Base-by-base conservation (phyloP, 768 basidiomycete species). In the Paxillus ammoniavirescens region DNA sequence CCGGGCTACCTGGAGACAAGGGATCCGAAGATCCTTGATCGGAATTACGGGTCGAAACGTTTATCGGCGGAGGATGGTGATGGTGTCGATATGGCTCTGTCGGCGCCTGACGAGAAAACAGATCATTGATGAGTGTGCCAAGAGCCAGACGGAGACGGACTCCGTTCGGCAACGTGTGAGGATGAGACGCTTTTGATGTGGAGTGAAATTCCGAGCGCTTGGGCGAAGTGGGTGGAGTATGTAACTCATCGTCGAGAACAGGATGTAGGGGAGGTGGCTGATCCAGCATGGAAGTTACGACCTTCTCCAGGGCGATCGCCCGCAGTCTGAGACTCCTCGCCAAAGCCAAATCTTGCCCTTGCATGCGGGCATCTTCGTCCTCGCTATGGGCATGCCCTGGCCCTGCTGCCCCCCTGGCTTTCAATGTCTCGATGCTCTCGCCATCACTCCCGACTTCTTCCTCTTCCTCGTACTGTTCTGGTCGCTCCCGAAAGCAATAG, bases 231-330 rank as follows among this genome's bases (percentile, higher is more conserved):
- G 81, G 81, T 37, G 80, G 79, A 2, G 81, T 77, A 43, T 76
- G 66, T 12, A 74, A 57, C 55, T 82, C 84, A 26, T 83, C 83
- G 33, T 79, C 81, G 40, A 80, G 76, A 35, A 78, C 70, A 4
- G 82, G 80, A 31, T 82, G 82, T 12, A 83, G 69, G 0, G 82
- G 79, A 2, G 90, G 90, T 0, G 87, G 86, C 57, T 91, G 89
- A 50, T 84, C 83, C 13, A 93, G 81, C 89, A 93, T 91, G 42
- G 84, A 79, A 0, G 81, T 83, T 46, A 90, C 80, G 41, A 93
- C 89, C 63, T 90, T 91, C 68, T 93, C 91, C 17, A 93, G 77
- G 12, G 87, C 86, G 58, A 92, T 89, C 1, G 91, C 87, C 28
- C 88, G 83, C 28, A 89, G 74, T 51, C 87, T 77, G 33, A 91